These are phyloP conservation scores for Epichloe baconii DNA, from an alignment of 2,329 filamentous ascomycete species.

Conservation along the genomic window DNA sequence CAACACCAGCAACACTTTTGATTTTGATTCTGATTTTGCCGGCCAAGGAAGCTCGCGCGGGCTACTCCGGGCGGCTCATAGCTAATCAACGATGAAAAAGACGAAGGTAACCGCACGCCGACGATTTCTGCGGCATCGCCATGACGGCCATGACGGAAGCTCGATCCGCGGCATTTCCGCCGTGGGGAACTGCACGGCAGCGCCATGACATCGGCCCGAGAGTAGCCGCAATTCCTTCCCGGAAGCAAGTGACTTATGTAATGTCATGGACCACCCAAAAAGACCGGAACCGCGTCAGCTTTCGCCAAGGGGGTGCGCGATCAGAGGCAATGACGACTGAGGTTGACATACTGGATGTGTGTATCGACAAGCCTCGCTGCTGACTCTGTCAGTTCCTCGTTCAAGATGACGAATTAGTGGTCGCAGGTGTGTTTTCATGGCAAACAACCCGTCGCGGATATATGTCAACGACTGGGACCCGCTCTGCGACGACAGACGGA, in stretches of 20 bases:
- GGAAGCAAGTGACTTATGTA: not conserved
- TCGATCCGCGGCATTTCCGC: conserved; percentile 4
- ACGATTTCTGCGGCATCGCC: too few relatives aligned
- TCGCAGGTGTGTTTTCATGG: not conserved
- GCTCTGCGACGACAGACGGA: too few relatives aligned
- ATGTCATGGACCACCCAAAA: too few relatives aligned
- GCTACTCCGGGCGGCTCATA: not conserved
- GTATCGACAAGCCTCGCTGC: not conserved
- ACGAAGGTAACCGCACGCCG: not conserved
- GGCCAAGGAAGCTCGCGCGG: not conserved
- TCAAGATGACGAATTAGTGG: not conserved
- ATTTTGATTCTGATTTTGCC: not conserved
- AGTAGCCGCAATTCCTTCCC: not conserved
- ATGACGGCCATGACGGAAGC: not conserved
- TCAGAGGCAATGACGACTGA: not conserved
- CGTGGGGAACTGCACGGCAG: conserved; percentile 1
- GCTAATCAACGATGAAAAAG: not conserved
- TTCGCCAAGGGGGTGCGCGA: not conserved
- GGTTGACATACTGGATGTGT: not conserved
- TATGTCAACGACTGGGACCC: too few relatives aligned
- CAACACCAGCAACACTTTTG: not conserved
- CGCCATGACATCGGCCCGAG: conserved; percentile 2
- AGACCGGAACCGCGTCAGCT: not conserved
- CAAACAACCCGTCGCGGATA: too few relatives aligned
- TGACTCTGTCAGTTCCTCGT: too few relatives aligned